Conservation (phyloP, 2,329 filamentous ascomycete species). For the Fusarium pseudoanthophilum region DNA sequence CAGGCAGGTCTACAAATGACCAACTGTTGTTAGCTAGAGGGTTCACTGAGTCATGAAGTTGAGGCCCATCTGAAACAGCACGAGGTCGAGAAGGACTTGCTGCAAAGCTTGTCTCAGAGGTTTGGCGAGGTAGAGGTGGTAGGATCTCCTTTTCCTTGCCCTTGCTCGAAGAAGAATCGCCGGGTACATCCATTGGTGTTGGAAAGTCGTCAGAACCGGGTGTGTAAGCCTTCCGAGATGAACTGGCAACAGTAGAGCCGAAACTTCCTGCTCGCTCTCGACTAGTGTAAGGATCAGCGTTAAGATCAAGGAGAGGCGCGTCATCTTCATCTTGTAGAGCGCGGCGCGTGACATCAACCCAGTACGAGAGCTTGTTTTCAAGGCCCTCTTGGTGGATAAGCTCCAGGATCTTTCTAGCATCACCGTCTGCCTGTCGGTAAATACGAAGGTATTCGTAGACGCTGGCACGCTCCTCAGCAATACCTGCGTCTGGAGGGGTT, state of each 20-base stretch:
- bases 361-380: constrained; percentile 67
- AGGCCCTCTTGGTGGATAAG: constrained; percentile 71
- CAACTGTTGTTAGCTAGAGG: constrained; percentile 70
- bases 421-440: constrained; percentile 68
- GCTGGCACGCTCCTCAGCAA: constrained; percentile 38
- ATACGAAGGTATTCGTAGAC: constrained; percentile 59
- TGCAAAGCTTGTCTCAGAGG: constrained; percentile 15
- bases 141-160: constrained; percentile 31
- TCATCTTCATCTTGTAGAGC: constrained; percentile 37
- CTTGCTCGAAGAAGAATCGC: constrained; percentile 21
- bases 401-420: constrained; percentile 66
- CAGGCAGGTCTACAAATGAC: constrained; percentile 61
- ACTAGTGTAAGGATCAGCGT: not conserved
- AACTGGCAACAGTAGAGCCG: constrained; percentile 41
- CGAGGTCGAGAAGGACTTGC: constrained; percentile 56
- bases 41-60: constrained; percentile 56
- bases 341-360: constrained; percentile 63
- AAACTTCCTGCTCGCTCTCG: constrained; percentile 35
- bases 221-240: constrained; percentile 39
- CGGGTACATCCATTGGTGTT: constrained; percentile 16
- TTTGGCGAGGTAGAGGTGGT: constrained; percentile 11
- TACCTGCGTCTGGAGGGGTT: not conserved
- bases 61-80: constrained; percentile 67
- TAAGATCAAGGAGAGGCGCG: not conserved
- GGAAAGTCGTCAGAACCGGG: constrained; percentile 40